Base-by-base conservation (phyloP, 2,329 filamentous ascomycete genomes). In the Paraphoma sp. region DNA sequence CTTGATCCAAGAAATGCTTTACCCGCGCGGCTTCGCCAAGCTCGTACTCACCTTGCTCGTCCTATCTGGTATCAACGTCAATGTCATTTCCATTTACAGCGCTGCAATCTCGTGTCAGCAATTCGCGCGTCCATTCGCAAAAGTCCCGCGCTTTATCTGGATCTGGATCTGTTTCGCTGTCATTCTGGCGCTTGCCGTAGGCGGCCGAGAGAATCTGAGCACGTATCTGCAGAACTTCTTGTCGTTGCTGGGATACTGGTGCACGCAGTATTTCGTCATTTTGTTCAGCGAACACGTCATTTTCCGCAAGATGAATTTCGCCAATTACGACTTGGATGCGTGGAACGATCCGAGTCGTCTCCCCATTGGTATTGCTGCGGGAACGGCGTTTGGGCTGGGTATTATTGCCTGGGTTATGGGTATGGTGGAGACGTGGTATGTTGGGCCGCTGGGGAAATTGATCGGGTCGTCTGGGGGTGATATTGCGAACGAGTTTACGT, bases 351-450 rank as follows among this genome's bases (percentile, higher is more conserved):
- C 77, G 0, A 63, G 58, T n/a, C 69, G 73, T 31, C 65, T 82
- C 40, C 80, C 80, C 1, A 53, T 75, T 6, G 80, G 80, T 7
- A 69, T 79, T 45, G 79, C 79, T 6, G 79, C 73, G 2, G 71
- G 73, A 5, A 56, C 69, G 1, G 75, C 78, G 4, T 78, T 81
- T 49, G 63, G 69, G 1, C 56, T 80, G 0, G 78, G 78, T 6
- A 70, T 78, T 1, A 57, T 78, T 6, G 74, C 73, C 7, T 85
- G 83, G 75, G 76, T 84, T 18, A 75, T 87, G 66, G 86, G 85
- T 1, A 87, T 88, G 85, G 79, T 79, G 45, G 81, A 86, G 73
- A 85, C 82, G 0, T 86, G 82, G 80, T 85, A 82, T 62, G 73
- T 82, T 18, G 83, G 83, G 2, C 70, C 70, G 18, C 54, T 74